A percentile compares a stretch with the other conserved stretches of the same genome.
Conservation (phyloP, 768 basidiomycete species). For the Leucosporidium creatinivorum region DNA sequence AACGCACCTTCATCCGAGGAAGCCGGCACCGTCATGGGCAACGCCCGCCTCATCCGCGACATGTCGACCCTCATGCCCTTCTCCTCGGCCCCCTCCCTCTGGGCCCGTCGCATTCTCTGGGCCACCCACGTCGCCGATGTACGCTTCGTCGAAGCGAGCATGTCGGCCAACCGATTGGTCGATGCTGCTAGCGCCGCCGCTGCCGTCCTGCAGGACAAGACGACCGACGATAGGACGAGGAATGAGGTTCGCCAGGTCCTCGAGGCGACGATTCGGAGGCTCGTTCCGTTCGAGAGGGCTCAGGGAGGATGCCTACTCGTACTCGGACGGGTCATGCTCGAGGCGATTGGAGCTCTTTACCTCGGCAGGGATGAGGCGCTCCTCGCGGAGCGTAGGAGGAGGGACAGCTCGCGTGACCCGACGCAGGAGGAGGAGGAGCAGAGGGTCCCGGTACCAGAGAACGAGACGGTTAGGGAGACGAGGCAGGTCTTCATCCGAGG, state of each 20-base stretch:
- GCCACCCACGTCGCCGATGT: constrained; percentile 32
- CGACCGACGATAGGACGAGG: background rate
- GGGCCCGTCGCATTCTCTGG: constrained; percentile 25
- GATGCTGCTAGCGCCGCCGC: constrained; percentile 18
- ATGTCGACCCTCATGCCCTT: constrained; percentile 24
- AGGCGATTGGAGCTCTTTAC: constrained; percentile 24
- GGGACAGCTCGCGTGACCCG: background rate
- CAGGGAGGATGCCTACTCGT: constrained; percentile 26
- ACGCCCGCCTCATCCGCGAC: constrained; percentile 23
- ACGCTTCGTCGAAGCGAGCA: constrained; percentile 25
- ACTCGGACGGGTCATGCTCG: constrained; percentile 26
- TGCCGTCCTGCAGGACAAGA: constrained; percentile 2
- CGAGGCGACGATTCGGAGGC: constrained; percentile 15
- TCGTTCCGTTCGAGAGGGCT: constrained; percentile 26
- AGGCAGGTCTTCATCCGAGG: constrained; percentile 33
- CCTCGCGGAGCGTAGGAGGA: constrained; percentile 12
- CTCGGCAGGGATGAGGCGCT: constrained; percentile 12
- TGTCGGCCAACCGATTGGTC: constrained; percentile 25
- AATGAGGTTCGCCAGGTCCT: constrained; percentile 20
- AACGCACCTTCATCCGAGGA: background rate
- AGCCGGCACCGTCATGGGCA: constrained; percentile 27
- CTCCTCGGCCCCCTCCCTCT: constrained; percentile 8
- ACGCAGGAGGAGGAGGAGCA: constrained; percentile 2
- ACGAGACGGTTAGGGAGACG: constrained; percentile 31
- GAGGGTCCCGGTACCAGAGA: constrained; percentile 20